phyloP scores from a whole-genome alignment of 2,329 filamentous ascomycete genomes.

The Lasiodiplodia gonubiensis region DNA sequence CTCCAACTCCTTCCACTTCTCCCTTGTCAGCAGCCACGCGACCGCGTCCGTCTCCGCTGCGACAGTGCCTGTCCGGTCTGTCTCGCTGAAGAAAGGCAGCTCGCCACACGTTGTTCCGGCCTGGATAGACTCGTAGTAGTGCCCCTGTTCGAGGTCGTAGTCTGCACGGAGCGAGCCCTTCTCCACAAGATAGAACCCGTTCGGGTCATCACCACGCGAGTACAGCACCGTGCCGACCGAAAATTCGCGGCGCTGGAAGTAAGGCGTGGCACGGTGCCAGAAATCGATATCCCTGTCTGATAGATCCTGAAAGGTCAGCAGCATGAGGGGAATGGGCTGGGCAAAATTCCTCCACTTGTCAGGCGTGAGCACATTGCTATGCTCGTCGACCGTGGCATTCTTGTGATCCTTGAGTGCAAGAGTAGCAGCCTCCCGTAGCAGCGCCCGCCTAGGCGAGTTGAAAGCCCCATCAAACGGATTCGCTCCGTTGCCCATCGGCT shows the following conservation, averaged over 20 bases:
- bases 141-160: constrained; percentile 88
- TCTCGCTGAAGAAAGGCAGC: constrained; percentile 94
- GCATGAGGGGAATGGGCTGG: constrained; percentile 86
- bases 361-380: constrained; percentile 53
- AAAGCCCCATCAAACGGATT: constrained; percentile 59
- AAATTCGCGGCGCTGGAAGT: constrained; percentile 74
- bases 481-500: constrained; percentile 33
- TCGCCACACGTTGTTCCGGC: constrained; percentile 95
- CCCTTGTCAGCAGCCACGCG: constrained; percentile 77
- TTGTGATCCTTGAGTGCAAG: constrained; percentile 66
- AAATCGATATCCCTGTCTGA: constrained; percentile 90
- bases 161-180: constrained; percentile 87
- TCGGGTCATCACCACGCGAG: constrained; percentile 72
- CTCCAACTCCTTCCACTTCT: constrained; percentile 76
- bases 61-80: constrained; percentile 83
- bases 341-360: constrained; percentile 84
- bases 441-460: constrained; percentile 79
- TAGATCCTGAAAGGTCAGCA: constrained; percentile 93
- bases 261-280: constrained; percentile 81
- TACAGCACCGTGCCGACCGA: constrained; percentile 76
- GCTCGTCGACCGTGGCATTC: constrained; percentile 29
- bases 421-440: constrained; percentile 80
- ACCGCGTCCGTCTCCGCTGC: constrained; percentile 81
- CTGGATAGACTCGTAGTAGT: constrained; percentile 88
- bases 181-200: constrained; percentile 90